These are phyloP conservation scores for Aspergillus texensis DNA, from an alignment of 2,329 filamentous ascomycete genomes.

Conservation along the genomic window DNA sequence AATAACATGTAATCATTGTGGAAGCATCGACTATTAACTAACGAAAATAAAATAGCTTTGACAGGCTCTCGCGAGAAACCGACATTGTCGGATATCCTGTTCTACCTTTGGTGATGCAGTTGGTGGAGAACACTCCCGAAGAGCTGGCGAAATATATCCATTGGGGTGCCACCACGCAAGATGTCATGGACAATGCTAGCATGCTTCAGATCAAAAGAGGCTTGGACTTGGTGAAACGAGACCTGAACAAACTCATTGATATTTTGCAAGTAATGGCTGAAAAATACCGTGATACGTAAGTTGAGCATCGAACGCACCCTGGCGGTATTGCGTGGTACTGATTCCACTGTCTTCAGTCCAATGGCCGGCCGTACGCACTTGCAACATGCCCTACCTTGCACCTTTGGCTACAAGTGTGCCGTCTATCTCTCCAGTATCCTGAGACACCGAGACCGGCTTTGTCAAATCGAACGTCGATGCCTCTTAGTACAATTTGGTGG, in stretches of 20 bases:
- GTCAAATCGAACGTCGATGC: constrained; percentile 49
- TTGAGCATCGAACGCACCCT: neutral
- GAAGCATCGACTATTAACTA: neutral
- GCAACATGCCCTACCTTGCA: constrained; percentile 60
- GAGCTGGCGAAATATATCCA: constrained; percentile 54
- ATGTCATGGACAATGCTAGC: constrained; percentile 61
- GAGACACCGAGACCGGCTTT: constrained; percentile 52
- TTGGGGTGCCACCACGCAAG: constrained; percentile 63
- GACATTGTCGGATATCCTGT: constrained; percentile 61
- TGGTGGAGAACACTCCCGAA: constrained; percentile 41
- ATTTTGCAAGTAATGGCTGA: constrained; percentile 47
- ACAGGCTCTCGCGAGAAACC: constrained; percentile 47
- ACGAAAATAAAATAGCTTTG: constrained; percentile 27
- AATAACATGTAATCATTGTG: neutral
- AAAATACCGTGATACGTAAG: constrained; percentile 51
- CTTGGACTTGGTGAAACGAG: constrained; percentile 50
- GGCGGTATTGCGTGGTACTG: neutral
- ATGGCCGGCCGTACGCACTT: constrained; percentile 63
- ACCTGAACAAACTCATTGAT: constrained; percentile 47
- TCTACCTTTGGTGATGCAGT: constrained; percentile 53
- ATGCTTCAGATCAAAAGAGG: constrained; percentile 58
- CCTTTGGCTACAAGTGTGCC: constrained; percentile 62
- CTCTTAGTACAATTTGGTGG: constrained; percentile 61
- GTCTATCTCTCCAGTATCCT: constrained; percentile 56
- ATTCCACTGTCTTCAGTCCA: constrained; percentile 28